These are phyloP conservation scores for Trypanosoma lewisi DNA, from an alignment of 208 protist genomes.

Conservation along the genomic window DNA sequence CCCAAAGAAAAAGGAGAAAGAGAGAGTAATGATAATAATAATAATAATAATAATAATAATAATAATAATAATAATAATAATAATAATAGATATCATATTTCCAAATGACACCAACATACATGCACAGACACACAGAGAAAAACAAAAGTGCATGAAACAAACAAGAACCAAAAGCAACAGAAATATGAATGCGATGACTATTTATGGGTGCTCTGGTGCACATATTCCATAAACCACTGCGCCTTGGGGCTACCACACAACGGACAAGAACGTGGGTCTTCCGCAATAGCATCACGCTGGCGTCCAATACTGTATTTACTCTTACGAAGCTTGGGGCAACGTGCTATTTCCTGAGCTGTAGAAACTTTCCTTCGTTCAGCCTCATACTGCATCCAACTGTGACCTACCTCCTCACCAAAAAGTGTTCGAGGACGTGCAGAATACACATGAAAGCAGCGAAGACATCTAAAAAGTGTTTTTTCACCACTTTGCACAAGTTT, in stretches of 20 bases:
- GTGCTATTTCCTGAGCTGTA: slow-evolving; percentile 25
- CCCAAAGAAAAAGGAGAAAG: no score
- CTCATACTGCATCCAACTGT: slow-evolving; percentile 65
- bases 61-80: no score
- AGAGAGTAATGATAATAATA: no score
- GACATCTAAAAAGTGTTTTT: slow-evolving; percentile 64
- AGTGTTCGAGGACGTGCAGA: slow-evolving; percentile 58
- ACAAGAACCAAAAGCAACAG: not conserved
- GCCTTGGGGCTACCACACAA: slow-evolving; percentile 57
- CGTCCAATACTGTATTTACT: slow-evolving; percentile 44
- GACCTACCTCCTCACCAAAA: slow-evolving; percentile 53
- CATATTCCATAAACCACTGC: slow-evolving; percentile 86
- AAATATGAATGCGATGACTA: no score
- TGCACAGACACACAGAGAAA: not conserved
- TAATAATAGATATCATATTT: no score
- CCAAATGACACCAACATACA: no score
- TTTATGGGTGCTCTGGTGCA: slow-evolving; percentile 74
- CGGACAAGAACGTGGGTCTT: slow-evolving; percentile 53
- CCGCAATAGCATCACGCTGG: slow-evolving; percentile 21
- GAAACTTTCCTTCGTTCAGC: slow-evolving; percentile 32
- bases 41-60: no score
- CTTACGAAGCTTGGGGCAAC: slow-evolving; percentile 35
- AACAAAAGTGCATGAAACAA: not conserved
- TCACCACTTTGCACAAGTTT: slow-evolving; percentile 63
- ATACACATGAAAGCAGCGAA: slow-evolving; percentile 83